These are phyloP conservation scores for Cryptococcus neoformans DNA, from an alignment of 1,284 basidiomycete species.

Conservation along the genomic window DNA sequence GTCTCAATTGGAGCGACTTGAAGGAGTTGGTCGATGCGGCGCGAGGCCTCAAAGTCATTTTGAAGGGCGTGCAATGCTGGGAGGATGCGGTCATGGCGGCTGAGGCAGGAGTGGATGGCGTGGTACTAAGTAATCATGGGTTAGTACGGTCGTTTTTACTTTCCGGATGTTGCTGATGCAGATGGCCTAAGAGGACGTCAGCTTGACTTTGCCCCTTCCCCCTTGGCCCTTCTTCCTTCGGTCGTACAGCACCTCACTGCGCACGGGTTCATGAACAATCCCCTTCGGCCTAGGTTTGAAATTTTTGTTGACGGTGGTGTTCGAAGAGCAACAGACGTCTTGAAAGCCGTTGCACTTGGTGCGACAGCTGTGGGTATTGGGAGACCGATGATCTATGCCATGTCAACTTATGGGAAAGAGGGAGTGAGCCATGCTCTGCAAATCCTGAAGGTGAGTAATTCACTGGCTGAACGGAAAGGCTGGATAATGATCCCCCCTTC, in stretches of 20 bases:
- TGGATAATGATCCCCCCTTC: background rate
- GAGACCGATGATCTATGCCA: conserved; percentile 84
- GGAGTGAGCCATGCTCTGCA: conserved; percentile 71
- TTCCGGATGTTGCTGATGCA: conserved; percentile 7
- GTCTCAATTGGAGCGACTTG: conserved; percentile 81
- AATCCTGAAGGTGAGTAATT: conserved; percentile 64
- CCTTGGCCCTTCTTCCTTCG: conserved; percentile 84
- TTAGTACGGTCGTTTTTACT: conserved; percentile 10
- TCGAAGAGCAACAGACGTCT: conserved; percentile 81
- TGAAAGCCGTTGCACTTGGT: conserved; percentile 89
- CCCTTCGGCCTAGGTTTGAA: conserved; percentile 61
- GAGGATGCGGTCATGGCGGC: conserved; percentile 90
- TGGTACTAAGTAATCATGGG: conserved; percentile 86
- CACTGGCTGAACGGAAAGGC: background rate
- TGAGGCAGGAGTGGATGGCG: conserved; percentile 73
- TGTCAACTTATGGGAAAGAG: conserved; percentile 79
- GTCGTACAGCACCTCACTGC: conserved; percentile 72
- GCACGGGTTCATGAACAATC: conserved; percentile 56
- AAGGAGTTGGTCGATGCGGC: conserved; percentile 87
- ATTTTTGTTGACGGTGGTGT: conserved; percentile 92
- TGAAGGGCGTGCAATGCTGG: conserved; percentile 93
- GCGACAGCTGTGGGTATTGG: conserved; percentile 69
- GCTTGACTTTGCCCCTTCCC: conserved; percentile 85
- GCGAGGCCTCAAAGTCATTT: conserved; percentile 76
- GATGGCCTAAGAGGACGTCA: conserved; percentile 62